Base-by-base conservation (phyloP, 2,329 filamentous ascomycete genomes). In the Zasmidium citrigriseum region DNA sequence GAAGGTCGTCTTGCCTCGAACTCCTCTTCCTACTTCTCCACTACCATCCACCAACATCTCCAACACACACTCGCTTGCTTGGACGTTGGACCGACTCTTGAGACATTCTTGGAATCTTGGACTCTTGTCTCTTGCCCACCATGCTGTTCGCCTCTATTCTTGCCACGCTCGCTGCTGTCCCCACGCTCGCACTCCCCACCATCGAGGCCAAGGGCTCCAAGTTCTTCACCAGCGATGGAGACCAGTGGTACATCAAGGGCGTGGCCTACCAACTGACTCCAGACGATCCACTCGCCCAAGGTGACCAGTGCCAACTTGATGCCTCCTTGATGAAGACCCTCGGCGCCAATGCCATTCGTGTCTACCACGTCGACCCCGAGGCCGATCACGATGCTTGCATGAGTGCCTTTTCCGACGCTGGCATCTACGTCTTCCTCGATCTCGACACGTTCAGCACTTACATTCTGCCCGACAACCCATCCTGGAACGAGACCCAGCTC, bases 401-500 rank as follows among this genome's bases (percentile, higher is more conserved):
- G 90, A 81, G 81, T 54, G 87, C 86, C 1, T 90, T 96, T 72
- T 86, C 85, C 12, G 85, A 91, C 67, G 89, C 86, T 45, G 90
- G 90, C 57, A 93, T 96, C 72, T 96, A 96, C 72, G 76, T 91
- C 54, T 87, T 93, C 72, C 83, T 96, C 51, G 92, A 96, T 74
- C 81, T 96, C 60, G 93, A 92, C 69, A 90, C 87, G 4, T 89
- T 89, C 69, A 76, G 79, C 64, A 88, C 87, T 1, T 87, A 89
- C 70, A 88, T 91, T 64, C 55, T 62, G 46, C 62, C 61, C 20
- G 59, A 60, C 29, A 73, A 77, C 12, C 87, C 88, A 4, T 81
- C 81, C 58, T 96, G 91, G 91, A 93, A 88, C 67, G 70, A 86
- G 65, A 85, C 83, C 7, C 89, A 95, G 76, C 83, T 86, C 65